Conservation (phyloP, 768 basidiomycete species). For the Lentinula guzmanii region DNA sequence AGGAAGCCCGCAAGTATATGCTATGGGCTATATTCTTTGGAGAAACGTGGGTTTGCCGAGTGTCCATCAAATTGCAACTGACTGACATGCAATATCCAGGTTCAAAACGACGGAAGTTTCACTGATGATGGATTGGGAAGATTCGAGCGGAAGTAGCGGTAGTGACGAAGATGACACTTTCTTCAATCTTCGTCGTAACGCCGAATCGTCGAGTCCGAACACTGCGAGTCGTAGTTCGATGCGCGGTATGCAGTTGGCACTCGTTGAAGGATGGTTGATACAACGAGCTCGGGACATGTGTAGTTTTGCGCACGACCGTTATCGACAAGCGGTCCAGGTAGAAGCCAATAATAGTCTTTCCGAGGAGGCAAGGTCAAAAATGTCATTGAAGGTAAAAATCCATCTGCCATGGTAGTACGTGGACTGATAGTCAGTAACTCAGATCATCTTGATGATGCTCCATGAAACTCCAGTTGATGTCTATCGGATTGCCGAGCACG, state of each 20-base stretch:
- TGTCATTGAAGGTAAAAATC: constrained; percentile 57
- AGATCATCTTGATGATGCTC: constrained; percentile 71
- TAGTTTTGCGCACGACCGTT: constrained; percentile 69
- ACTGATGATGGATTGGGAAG: constrained; percentile 70
- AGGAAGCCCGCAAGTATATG: constrained; percentile 61
- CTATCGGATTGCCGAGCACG: constrained; percentile 66
- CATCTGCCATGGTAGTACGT: not conserved
- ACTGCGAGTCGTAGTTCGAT: constrained; percentile 50
- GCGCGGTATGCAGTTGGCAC: constrained; percentile 60
- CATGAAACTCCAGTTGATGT: constrained; percentile 56
- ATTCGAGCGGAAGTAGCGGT: constrained; percentile 44
- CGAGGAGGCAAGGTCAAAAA: constrained; percentile 46
- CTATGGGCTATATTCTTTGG: constrained; percentile 73
- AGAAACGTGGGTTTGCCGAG: constrained; percentile 43
- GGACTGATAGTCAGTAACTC: constrained; percentile 4
- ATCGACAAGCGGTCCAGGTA: constrained; percentile 64
- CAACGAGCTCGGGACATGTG: constrained; percentile 73
- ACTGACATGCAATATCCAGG: constrained; percentile 22
- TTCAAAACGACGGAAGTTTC: constrained; percentile 73
- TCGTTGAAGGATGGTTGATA: constrained; percentile 70
- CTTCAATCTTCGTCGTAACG: constrained; percentile 49
- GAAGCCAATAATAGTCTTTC: constrained; percentile 45
- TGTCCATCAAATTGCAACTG: not conserved
- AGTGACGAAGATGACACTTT: constrained; percentile 49
- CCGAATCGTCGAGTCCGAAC: constrained; percentile 32